phyloP scores from a whole-genome alignment of 2,329 filamentous ascomycete genomes.

The Colletotrichum graminicola region DNA sequence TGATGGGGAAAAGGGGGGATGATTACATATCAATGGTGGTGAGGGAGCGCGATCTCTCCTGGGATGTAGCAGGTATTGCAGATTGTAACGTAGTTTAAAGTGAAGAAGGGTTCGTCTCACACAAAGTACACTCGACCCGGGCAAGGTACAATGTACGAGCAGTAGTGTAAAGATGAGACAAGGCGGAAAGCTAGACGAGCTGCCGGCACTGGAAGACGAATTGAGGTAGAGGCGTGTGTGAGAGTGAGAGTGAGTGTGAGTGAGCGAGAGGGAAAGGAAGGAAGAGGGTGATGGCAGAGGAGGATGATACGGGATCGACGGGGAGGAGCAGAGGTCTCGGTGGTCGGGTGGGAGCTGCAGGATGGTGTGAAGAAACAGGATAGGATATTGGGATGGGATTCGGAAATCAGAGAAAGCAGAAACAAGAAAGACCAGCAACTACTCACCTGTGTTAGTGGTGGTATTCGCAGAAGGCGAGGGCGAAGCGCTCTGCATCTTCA shows the following conservation, averaged over 20 bases:
- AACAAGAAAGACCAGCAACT: conserved; percentile 19
- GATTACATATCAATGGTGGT: conserved; percentile 36
- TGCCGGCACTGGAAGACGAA: conserved; percentile 16
- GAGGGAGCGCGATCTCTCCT: conserved; percentile 18
- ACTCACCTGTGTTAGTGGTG: conserved; percentile 43
- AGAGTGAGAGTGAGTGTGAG: conserved; percentile 4
- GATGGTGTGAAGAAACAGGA: conserved; percentile 12
- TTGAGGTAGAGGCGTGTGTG: conserved; percentile 16
- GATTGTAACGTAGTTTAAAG: conserved; percentile 32
- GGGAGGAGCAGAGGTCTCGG: conserved; percentile 14
- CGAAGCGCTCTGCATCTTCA: conserved; percentile 43
- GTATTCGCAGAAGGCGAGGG: conserved; percentile 41
- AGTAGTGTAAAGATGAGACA: conserved; percentile 31
- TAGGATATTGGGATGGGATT: conserved; percentile 22
- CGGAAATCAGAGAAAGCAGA: conserved; percentile 22
- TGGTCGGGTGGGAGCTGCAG: conserved; percentile 11
- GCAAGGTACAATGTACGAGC: conserved; percentile 21
- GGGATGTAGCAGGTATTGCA: conserved; percentile 26
- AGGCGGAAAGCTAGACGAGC: conserved; percentile 23
- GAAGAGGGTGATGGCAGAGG: conserved; percentile 18
- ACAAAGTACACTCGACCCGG: conserved; percentile 20
- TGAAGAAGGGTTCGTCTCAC: conserved; percentile 22
- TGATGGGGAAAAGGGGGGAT: conserved; percentile 20
- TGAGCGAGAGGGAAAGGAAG: conserved; percentile 11
- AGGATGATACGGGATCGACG: conserved; percentile 23